Evolutionary conservation across 768 basidiomycete species (phyloP).

Genomic region (Suillus cothurnatus): DNA sequence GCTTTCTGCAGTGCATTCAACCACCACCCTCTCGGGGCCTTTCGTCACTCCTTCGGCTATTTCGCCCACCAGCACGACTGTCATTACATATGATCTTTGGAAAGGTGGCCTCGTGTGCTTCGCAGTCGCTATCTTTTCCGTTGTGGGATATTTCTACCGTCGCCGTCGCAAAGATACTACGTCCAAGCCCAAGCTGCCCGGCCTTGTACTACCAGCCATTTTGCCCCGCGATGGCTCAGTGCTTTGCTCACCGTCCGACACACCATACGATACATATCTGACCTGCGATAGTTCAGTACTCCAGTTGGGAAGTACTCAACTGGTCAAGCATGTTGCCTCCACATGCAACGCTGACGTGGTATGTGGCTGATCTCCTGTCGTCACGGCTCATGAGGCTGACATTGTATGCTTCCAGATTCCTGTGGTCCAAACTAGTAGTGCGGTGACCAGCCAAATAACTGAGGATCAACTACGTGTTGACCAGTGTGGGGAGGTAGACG

Average conservation of each 20-base stretch:
- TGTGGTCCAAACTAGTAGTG: not conserved
- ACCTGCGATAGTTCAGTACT: not conserved
- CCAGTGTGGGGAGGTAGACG: not conserved
- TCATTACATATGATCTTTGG: conserved; percentile 2
- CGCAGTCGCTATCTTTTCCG: not conserved
- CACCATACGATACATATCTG: not conserved
- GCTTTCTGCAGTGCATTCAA: not conserved
- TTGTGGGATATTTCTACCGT: conserved; percentile 3
- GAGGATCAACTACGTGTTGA: not conserved
- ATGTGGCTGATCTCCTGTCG: not conserved
- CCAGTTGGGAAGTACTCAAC: not conserved
- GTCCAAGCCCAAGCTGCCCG: not conserved
- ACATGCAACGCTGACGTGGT: not conserved
- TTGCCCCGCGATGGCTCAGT: not conserved
- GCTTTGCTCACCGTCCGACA: not conserved
- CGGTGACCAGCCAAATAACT: not conserved
- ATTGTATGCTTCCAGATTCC: not conserved
- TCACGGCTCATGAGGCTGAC: not conserved
- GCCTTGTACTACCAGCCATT: not conserved
- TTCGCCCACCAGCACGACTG: not conserved
- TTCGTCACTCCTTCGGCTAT: not conserved
- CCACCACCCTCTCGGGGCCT: not conserved
- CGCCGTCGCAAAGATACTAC: not conserved
- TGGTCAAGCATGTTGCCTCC: not conserved
- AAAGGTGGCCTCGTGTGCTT: conserved; percentile 2